phyloP scores from a whole-genome alignment of 2,329 filamentous ascomycete genomes.

The Ceratocystis colombiana region DNA sequence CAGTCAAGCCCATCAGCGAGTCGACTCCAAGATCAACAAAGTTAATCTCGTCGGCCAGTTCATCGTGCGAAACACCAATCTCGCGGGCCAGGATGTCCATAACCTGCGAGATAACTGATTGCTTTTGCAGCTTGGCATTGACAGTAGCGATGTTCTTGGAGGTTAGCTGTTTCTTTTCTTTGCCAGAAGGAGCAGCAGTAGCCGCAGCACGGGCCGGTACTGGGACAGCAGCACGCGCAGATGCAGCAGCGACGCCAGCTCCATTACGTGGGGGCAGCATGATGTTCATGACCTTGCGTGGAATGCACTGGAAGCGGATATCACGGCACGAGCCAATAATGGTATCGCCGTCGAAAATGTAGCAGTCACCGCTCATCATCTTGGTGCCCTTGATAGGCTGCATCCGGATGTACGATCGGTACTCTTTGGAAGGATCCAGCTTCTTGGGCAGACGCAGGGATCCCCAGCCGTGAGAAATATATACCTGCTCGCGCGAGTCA shows the following conservation, averaged over 20 bases:
- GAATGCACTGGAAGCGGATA: constrained; percentile 57
- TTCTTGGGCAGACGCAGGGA: constrained; percentile 43
- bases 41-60: constrained; percentile 46
- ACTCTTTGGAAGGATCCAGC: constrained; percentile 38
- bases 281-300: constrained; percentile 55
- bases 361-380: constrained; percentile 44
- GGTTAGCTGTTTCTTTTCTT: constrained; percentile 40
- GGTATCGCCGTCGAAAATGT: constrained; percentile 44
- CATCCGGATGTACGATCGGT: constrained; percentile 50
- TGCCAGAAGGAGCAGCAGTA: constrained; percentile 30
- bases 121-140: constrained; percentile 42
- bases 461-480: constrained; percentile 52
- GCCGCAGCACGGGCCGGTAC: constrained; percentile 33
- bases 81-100: constrained; percentile 48
- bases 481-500: constrained; percentile 46
- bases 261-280: constrained; percentile 53
- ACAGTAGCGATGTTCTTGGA: constrained; percentile 40
- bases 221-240: constrained; percentile 31
- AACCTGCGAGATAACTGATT: constrained; percentile 36
- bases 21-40: constrained; percentile 51
- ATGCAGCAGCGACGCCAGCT: constrained; percentile 33
- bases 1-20: constrained; percentile 51
- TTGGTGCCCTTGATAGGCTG: constrained; percentile 42
- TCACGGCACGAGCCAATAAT: constrained; percentile 43
- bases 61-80: constrained; percentile 44